A percentile compares a stretch with the other conserved stretches of the same genome.
These are phyloP conservation scores for Aspergillus pseudonomiae DNA, from an alignment of 2,329 filamentous ascomycete genomes.

Conservation along the genomic window DNA sequence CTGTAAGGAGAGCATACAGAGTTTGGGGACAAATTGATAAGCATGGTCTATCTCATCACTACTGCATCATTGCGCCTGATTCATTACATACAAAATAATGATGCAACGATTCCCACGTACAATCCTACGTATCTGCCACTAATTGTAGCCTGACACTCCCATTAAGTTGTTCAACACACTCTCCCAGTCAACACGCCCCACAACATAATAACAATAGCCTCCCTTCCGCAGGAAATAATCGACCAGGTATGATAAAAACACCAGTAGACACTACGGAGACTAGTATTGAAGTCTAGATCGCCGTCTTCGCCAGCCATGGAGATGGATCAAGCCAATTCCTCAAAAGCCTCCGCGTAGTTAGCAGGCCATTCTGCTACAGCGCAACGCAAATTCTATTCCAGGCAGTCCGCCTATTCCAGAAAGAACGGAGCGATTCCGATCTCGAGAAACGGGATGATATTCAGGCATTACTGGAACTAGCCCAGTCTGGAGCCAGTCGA, in stretches of 20 bases:
- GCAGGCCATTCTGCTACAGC: not conserved
- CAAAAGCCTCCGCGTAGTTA: not conserved
- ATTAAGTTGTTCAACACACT: no score
- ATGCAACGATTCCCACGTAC: no score
- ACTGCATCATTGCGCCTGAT: no score
- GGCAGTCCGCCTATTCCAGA: not conserved
- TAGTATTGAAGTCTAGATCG: not conserved
- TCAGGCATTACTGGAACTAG: not conserved
- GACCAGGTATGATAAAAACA: not conserved
- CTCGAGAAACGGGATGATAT: not conserved
- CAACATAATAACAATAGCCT: not conserved
- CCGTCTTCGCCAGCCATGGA: not conserved
- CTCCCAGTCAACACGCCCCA: no score
- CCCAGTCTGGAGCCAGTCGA: not conserved
- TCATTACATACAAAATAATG: no score
- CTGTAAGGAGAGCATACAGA: no score
- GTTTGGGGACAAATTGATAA: fast-evolving
- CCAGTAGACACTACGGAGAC: not conserved
- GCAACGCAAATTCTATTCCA: not conserved
- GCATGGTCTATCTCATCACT: fast-evolving
- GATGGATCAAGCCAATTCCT: not conserved
- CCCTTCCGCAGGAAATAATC: not conserved
- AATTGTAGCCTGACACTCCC: no score
- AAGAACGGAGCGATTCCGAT: no score
- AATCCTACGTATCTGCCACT: no score